phyloP scores from a whole-genome alignment of 768 basidiomycete species.

The Boletus speciosus region DNA sequence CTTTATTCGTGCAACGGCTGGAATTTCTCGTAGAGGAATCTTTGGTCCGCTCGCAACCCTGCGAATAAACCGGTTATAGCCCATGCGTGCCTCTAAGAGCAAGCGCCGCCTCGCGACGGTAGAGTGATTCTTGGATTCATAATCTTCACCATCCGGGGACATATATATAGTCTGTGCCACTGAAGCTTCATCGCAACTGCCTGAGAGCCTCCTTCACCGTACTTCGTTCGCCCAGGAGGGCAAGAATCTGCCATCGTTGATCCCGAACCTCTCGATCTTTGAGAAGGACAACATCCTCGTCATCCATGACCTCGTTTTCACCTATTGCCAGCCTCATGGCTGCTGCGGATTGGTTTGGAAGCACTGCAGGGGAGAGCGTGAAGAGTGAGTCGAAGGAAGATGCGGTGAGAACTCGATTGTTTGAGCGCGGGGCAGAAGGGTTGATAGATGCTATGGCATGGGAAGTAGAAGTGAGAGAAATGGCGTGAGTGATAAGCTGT shows the following conservation, averaged over 20 bases:
- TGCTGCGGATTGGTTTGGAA: slow-evolving; percentile 77
- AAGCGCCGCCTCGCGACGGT: background rate
- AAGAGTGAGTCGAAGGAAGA: slow-evolving; percentile 77
- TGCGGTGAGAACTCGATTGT: slow-evolving; percentile 50
- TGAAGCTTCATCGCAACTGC: slow-evolving; percentile 29
- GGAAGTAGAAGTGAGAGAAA: slow-evolving; percentile 73
- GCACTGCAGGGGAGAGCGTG: slow-evolving; percentile 68
- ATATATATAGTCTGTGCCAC: background rate
- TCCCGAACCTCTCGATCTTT: slow-evolving; percentile 66
- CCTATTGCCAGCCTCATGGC: slow-evolving; percentile 66
- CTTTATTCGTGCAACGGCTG: background rate
- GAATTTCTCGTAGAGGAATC: background rate
- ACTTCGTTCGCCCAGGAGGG: slow-evolving; percentile 69
- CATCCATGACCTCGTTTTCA: slow-evolving; percentile 44
- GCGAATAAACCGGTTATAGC: background rate
- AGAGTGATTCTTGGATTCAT: background rate
- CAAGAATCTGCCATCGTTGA: slow-evolving; percentile 74
- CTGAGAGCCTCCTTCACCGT: slow-evolving; percentile 59
- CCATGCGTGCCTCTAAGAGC: background rate
- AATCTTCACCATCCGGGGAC: background rate
- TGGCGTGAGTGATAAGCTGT: slow-evolving; percentile 75
- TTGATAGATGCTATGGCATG: slow-evolving; percentile 74
- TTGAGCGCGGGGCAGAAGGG: slow-evolving; percentile 46
- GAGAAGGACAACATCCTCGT: slow-evolving; percentile 48
- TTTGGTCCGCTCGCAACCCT: background rate